Base-by-base conservation (phyloP, 441 rosid species). In the Rhodomyrtus psidioides region DNA sequence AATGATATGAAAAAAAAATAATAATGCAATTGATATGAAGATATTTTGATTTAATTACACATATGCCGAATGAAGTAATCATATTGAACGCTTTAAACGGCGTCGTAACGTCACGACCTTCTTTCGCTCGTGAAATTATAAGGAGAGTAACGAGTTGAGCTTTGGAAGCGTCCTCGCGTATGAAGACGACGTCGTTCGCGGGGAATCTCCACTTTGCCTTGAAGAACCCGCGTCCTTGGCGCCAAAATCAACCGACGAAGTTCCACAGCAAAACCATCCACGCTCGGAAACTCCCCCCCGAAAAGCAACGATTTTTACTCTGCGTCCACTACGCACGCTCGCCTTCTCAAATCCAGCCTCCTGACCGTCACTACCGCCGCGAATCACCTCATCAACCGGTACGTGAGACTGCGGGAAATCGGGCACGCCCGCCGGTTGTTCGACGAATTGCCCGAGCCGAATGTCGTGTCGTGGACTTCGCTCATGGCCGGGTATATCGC, bases 381-480 rank as follows among this genome's bases (percentile, higher is more conserved):
- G 15, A 96, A 94, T 87, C 92, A 90, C 65, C 94, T 95, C 90
- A 84, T 93, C 9, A 93, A 90, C 23, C 76, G 89, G 9, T 95
- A 91, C 39, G 54, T 90, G 14, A 89, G 86, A 46, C 85, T 89
- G 55, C 86, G 34, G 16, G 86, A 83, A 28, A 89, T 83, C 70
- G 76, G 4, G 23, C 49, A 57, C 51, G 96, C 96, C 4, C 91
- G 54, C 59, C 87, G 87, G 3, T 10, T 94, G 92, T 92, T 95
- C 76, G 96, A 93, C 4, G 98, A 94, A 93, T 95, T 94, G 94
- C 84, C 82, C 74, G 91, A 93, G 82, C 96, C 95, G 83, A 94
- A 95, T 53, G 97, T 94, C 9, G 95, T 96, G 19, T 96, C 98
- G 0, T 96, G 91, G 92, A 94, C 96, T 79, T 92, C 97, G 39